Percentiles rank a stretch among this genome's conserved stretches.
phyloP scores from a whole-genome alignment of 345 rosid species.

The Euphorbia peplus region DNA sequence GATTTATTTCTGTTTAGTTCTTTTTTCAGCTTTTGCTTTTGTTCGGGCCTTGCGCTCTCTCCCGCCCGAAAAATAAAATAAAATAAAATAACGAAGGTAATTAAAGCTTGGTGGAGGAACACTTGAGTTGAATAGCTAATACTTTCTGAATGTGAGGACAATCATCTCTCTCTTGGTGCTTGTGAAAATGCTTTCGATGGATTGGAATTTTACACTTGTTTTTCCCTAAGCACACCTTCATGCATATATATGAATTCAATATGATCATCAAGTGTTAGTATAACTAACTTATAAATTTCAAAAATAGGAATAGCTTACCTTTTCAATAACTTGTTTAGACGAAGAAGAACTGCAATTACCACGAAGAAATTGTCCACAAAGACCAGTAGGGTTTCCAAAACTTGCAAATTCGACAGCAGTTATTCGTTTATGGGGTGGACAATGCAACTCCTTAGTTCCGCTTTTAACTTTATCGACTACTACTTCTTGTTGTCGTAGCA shows the following conservation, averaged over 20 bases:
- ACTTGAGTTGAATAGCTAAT: conserved; percentile 63
- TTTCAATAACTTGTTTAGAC: conserved; percentile 59
- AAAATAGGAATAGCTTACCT: too few relatives aligned
- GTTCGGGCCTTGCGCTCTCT: too few relatives aligned
- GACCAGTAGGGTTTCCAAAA: conserved; percentile 69
- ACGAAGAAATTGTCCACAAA: conserved; percentile 46
- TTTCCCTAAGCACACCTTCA: conserved; percentile 57
- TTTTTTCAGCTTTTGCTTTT: too few relatives aligned
- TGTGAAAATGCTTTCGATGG: conserved; percentile 33
- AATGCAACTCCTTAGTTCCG: conserved; percentile 37
- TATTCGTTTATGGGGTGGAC: conserved; percentile 48
- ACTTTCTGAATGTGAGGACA: conserved; percentile 43
- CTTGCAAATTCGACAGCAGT: conserved; percentile 68
- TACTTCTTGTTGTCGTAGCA: conserved; percentile 24
- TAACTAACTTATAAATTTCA: too few relatives aligned
- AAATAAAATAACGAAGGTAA: too few relatives aligned
- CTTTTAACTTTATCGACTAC: conserved; percentile 39
- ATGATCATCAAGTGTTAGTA: too few relatives aligned
- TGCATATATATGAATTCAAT: too few relatives aligned
- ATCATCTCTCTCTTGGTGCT: conserved; percentile 29
- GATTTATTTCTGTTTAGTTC: too few relatives aligned
- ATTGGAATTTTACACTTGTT: conserved; percentile 45
- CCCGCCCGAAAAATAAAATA: too few relatives aligned
- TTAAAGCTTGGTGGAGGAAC: conserved; percentile 29
- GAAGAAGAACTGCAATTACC: conserved; percentile 56